Percentiles rank a stretch among this genome's conserved stretches.
Evolutionary conservation across 2,329 filamentous ascomycete genomes (phyloP).

Genomic region (Emmonsiellopsis sp.): DNA sequence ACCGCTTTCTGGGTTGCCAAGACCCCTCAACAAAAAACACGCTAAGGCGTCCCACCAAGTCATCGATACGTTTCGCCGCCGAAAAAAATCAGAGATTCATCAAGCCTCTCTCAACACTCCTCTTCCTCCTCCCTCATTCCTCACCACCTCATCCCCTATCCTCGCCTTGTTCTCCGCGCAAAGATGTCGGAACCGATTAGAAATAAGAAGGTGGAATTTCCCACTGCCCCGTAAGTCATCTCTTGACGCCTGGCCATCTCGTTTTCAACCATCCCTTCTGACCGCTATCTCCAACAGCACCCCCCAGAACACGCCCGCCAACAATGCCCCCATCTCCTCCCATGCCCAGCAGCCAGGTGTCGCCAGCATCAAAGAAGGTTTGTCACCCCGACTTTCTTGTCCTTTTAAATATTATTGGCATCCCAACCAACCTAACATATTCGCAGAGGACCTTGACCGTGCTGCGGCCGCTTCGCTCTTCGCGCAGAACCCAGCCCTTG

Average conservation of each 20-base stretch:
- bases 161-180: slow-evolving; percentile 7
- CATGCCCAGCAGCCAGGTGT: slow-evolving; percentile 93
- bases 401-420: slow-evolving; percentile 3
- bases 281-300: slow-evolving; percentile 52
- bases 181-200: slow-evolving; percentile 60
- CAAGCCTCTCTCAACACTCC: slow-evolving; percentile 3
- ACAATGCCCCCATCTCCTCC: slow-evolving; percentile 92
- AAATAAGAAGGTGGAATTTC: slow-evolving; percentile 55
- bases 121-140: slow-evolving; percentile 13
- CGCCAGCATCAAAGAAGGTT: slow-evolving; percentile 95
- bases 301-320: slow-evolving; percentile 94
- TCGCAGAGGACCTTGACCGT: slow-evolving; percentile 79
- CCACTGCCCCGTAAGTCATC: slow-evolving; percentile 53
- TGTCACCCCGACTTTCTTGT: slow-evolving; percentile 24
- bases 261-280: slow-evolving; percentile 5
- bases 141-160: slow-evolving; percentile 12
- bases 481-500: slow-evolving; percentile 86
- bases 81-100: slow-evolving; percentile 6
- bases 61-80: slow-evolving; percentile 10
- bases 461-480: slow-evolving; percentile 83
- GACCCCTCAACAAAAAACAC: slow-evolving; percentile 29
- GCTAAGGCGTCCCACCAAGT: slow-evolving; percentile 33
- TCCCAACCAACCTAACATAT: slow-evolving; percentile 6
- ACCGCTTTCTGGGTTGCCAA: slow-evolving; percentile 19
- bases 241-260: slow-evolving; percentile 5